phyloP scores from a whole-genome alignment of 176 grass and related monocot species.

The Cenchrus fungigraminus region DNA sequence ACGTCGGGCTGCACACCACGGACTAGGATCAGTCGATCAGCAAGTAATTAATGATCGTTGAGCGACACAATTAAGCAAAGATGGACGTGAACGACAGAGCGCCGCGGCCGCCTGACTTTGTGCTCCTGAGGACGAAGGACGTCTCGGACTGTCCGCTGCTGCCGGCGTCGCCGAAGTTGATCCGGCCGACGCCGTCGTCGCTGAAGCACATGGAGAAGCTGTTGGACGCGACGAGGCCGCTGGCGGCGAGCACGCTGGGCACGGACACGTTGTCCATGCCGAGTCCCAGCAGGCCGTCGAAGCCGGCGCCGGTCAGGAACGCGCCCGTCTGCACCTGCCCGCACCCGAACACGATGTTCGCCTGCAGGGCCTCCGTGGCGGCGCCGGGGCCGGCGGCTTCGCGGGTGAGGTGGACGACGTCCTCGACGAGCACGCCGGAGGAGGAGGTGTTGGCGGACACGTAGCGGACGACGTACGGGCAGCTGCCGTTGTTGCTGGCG shows the following conservation, averaged over 20 bases:
- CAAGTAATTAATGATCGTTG: background rate
- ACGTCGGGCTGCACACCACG: background rate
- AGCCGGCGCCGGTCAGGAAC: conserved; percentile 45
- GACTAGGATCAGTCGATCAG: background rate
- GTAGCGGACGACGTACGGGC: no score
- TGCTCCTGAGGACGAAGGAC: conserved; percentile 17
- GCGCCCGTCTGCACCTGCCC: conserved; percentile 68
- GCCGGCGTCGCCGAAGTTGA: conserved; percentile 80
- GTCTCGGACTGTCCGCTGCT: conserved; percentile 60
- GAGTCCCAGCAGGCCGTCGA: conserved; percentile 68
- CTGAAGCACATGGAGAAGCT: conserved; percentile 95
- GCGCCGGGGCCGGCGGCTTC: no score
- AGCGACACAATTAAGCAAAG: no score
- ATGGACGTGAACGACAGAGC: no score
- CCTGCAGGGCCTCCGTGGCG: background rate
- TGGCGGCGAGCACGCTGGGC: conserved; percentile 49
- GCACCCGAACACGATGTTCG: conserved; percentile 73
- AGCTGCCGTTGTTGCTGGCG: no score
- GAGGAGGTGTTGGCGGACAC: no score
- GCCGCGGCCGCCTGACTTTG: background rate
- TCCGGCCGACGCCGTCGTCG: conserved; percentile 51
- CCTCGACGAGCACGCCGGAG: no score
- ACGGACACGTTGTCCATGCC: conserved; percentile 63
- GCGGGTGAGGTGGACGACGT: no score
- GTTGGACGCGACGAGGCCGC: conserved; percentile 46